A percentile compares a stretch with the other conserved stretches of the same genome.
phyloP scores from a whole-genome alignment of 1,284 basidiomycete species.

The Flammula alnicola region DNA sequence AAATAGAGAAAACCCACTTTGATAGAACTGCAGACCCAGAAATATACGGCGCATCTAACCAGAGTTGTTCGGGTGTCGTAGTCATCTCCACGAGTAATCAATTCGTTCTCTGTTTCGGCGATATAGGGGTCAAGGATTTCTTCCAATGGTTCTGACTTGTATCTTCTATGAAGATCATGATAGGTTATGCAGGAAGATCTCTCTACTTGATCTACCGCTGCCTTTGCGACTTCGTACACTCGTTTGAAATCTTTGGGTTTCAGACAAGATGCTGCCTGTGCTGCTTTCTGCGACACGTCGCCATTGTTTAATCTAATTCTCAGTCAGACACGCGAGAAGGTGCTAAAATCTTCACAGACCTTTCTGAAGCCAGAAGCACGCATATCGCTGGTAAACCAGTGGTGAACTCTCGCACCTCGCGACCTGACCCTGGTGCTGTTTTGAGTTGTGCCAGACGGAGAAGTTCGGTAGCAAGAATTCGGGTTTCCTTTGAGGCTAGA shows the following conservation, averaged over 20 bases:
- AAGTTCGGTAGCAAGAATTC: conserved; percentile 25
- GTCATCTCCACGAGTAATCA: conserved; percentile 23
- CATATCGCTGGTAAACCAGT: conserved; percentile 38
- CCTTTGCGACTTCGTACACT: conserved; percentile 31
- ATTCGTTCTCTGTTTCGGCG: conserved; percentile 26
- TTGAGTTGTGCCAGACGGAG: conserved; percentile 31
- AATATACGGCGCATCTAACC: conserved; percentile 34
- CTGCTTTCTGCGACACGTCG: conserved; percentile 31
- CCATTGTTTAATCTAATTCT: conserved; percentile 33
- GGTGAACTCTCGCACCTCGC: conserved; percentile 28
- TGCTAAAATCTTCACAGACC: conserved; percentile 23
- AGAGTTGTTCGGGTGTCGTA: conserved; percentile 20
- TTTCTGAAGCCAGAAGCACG: conserved; percentile 36
- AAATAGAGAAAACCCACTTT: conserved; percentile 20
- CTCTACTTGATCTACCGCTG: conserved; percentile 29
- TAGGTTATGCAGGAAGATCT: conserved; percentile 20
- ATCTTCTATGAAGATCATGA: conserved; percentile 20
- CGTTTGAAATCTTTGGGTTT: conserved; percentile 36
- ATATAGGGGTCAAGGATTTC: conserved; percentile 26
- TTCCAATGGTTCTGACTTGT: conserved; percentile 16
- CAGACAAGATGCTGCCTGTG: conserved; percentile 39
- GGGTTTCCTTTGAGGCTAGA: conserved; percentile 30
- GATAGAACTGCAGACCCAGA: conserved; percentile 31
- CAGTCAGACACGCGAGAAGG: background rate
- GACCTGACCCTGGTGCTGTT: conserved; percentile 36